Evolutionary conservation across 2,329 filamentous ascomycete species (phyloP).

Genomic region (Emergomyces orientalis): DNA sequence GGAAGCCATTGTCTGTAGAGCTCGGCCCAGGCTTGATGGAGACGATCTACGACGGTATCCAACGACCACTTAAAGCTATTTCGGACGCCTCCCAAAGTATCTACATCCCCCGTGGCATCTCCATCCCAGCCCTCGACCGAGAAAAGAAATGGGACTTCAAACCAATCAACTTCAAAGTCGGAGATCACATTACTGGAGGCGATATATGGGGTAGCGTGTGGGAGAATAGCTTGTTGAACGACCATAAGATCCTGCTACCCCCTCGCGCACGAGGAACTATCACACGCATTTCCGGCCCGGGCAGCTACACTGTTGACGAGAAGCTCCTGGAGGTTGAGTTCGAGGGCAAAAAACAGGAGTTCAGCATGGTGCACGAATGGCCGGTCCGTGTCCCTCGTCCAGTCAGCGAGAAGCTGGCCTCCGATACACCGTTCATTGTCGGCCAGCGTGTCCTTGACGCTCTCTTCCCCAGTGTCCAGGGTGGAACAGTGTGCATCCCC

Average conservation of each 20-base stretch:
- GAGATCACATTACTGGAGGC: constrained; percentile 92
- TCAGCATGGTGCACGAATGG: constrained; percentile 98
- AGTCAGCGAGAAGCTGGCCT: constrained; percentile 81
- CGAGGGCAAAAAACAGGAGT: constrained; percentile 87
- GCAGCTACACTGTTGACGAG: constrained; percentile 86
- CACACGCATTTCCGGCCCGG: constrained; percentile 79
- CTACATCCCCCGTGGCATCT: constrained; percentile 93
- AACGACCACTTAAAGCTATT: constrained; percentile 84
- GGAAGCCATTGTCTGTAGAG: constrained; percentile 95
- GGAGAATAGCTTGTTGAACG: constrained; percentile 89
- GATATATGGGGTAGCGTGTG: constrained; percentile 92
- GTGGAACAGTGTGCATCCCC: constrained; percentile 94
- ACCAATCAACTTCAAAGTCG: constrained; percentile 74
- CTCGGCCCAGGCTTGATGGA: constrained; percentile 94
- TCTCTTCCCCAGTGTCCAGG: constrained; percentile 91
- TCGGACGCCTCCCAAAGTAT: constrained; percentile 70
- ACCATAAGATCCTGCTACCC: constrained; percentile 87
- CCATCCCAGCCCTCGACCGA: constrained; percentile 78
- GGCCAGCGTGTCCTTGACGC: constrained; percentile 94
- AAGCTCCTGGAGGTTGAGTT: constrained; percentile 96
- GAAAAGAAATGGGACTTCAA: constrained; percentile 95
- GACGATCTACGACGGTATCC: constrained; percentile 99
- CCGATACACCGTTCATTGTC: constrained; percentile 85
- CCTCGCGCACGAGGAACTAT: constrained; percentile 86
- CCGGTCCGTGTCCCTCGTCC: constrained; percentile 93